Evolutionary conservation across 2,329 filamentous ascomycete genomes (phyloP).

Genomic region (Byssochlamys sp.): DNA sequence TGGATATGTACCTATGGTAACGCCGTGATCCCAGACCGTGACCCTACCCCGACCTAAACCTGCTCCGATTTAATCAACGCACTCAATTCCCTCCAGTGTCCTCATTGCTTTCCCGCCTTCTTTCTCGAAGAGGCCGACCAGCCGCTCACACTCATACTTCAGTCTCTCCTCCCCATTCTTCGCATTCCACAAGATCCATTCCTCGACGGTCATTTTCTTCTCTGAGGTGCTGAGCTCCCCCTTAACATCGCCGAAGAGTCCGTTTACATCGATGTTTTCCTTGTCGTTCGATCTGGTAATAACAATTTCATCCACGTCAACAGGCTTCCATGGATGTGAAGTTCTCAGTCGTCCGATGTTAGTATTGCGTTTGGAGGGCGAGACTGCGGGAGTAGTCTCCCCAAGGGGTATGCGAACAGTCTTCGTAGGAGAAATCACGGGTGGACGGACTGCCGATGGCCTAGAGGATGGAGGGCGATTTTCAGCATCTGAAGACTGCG

Average conservation of each 20-base stretch:
- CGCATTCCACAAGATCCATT: slow-evolving; percentile 82
- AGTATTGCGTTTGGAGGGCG: slow-evolving; percentile 54
- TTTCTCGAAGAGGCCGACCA: slow-evolving; percentile 73
- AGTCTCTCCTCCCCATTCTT: slow-evolving; percentile 69
- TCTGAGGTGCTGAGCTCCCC: slow-evolving; percentile 62
- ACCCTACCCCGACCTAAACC: not conserved
- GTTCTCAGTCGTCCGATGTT: slow-evolving; percentile 45
- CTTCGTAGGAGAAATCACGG: slow-evolving; percentile 24
- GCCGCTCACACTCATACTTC: slow-evolving; percentile 67
- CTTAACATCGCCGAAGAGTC: slow-evolving; percentile 44
- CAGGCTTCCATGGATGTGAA: slow-evolving; percentile 56
- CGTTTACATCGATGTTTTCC: slow-evolving; percentile 43
- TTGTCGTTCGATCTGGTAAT: slow-evolving; percentile 26
- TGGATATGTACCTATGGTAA: not conserved
- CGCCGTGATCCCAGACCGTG: not conserved
- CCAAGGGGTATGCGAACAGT: slow-evolving; percentile 34
- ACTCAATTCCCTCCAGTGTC: slow-evolving; percentile 62
- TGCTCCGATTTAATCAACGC: slow-evolving; percentile 25
- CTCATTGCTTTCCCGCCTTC: slow-evolving; percentile 72
- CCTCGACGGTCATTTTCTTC: slow-evolving; percentile 82
- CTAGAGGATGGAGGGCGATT: slow-evolving; percentile 65
- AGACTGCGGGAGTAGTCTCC: slow-evolving; percentile 35
- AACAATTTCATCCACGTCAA: slow-evolving; percentile 62
- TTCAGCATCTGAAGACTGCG: slow-evolving; percentile 70
- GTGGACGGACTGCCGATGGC: slow-evolving; percentile 40